These are phyloP conservation scores for Plasmodium relictum DNA, from an alignment of 169 alveolate genomes.

Conservation along the genomic window DNA sequence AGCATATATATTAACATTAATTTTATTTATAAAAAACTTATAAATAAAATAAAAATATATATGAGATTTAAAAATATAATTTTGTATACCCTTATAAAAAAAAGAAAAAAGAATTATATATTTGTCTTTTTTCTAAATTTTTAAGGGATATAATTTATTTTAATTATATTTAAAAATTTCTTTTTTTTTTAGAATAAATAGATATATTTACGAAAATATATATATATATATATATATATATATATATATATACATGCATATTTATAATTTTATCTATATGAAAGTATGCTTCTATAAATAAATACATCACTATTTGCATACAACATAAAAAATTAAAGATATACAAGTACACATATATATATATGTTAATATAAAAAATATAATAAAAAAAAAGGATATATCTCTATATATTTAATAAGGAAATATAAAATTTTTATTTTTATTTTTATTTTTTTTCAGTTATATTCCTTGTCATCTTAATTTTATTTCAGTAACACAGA, in stretches of 20 bases:
- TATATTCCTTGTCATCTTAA: conserved; percentile 25
- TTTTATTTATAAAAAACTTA: conserved; percentile 60
- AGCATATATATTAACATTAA: conserved; percentile 33
- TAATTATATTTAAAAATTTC: too few relatives aligned
- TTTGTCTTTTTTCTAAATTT: too few relatives aligned
- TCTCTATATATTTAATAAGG: not conserved
- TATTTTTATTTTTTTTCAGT: conserved; percentile 46
- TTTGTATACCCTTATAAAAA: conserved; percentile 29
- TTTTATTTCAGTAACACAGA: conserved; percentile 76
- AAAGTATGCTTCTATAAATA: not conserved
- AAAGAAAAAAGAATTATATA: not conserved
- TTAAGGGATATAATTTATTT: too few relatives aligned
- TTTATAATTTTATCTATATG: not conserved
- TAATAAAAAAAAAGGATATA: too few relatives aligned
- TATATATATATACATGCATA: not conserved
- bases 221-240: too few relatives aligned
- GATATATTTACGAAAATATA: too few relatives aligned
- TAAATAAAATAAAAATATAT: conserved; percentile 67
- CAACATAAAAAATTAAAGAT: not conserved
- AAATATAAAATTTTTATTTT: not conserved
- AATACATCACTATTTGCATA: not conserved
- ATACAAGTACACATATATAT: not conserved
- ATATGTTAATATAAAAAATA: not conserved
- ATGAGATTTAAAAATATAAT: conserved; percentile 48
- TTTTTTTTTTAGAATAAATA: too few relatives aligned